phyloP scores from a whole-genome alignment of 805 yeast species.

The Metschnikowia noctiluminum region DNA sequence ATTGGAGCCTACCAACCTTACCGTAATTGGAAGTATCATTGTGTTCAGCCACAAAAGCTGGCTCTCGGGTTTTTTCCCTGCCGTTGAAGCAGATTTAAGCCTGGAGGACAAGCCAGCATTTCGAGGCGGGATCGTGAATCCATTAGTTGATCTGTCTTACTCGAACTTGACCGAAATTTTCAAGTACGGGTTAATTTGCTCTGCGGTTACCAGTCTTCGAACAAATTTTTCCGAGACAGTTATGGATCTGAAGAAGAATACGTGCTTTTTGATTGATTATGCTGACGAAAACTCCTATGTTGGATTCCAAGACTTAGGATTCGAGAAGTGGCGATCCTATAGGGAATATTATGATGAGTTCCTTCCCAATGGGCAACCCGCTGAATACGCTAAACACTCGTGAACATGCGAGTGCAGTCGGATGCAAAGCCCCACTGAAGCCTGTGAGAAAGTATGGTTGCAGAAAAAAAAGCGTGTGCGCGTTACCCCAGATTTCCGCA shows the following conservation, averaged over 20 bases:
- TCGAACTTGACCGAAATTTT: constrained; percentile 52
- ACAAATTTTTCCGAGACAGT: constrained; percentile 25
- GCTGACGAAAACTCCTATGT: constrained; percentile 31
- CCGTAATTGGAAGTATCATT: constrained; percentile 50
- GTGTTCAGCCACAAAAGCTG: constrained; percentile 45
- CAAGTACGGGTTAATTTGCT: constrained; percentile 54
- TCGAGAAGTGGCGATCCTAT: constrained; percentile 36
- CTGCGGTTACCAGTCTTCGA: constrained; percentile 25
- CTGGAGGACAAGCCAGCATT: constrained; percentile 14
- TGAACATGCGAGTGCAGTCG: background rate
- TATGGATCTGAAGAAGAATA: constrained; percentile 22
- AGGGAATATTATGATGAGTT: constrained; percentile 32
- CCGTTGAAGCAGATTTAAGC: constrained; percentile 39
- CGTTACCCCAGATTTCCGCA: constrained; percentile 23
- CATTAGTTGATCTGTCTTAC: constrained; percentile 51
- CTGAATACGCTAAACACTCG: too few relatives aligned
- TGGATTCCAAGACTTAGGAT: constrained; percentile 44
- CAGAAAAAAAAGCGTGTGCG: constrained; percentile 7
- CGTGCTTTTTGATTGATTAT: constrained; percentile 38
- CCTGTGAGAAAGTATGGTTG: background rate
- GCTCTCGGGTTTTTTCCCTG: constrained; percentile 49
- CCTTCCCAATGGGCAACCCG: background rate
- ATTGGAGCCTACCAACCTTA: constrained; percentile 49
- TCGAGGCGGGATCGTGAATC: constrained; percentile 52
- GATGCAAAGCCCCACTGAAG: background rate